Evolutionary conservation across 2,329 filamentous ascomycete species (phyloP), one percentile per base, ranked within the genome.

Genomic region (Penicillium rolfsii): DNA sequence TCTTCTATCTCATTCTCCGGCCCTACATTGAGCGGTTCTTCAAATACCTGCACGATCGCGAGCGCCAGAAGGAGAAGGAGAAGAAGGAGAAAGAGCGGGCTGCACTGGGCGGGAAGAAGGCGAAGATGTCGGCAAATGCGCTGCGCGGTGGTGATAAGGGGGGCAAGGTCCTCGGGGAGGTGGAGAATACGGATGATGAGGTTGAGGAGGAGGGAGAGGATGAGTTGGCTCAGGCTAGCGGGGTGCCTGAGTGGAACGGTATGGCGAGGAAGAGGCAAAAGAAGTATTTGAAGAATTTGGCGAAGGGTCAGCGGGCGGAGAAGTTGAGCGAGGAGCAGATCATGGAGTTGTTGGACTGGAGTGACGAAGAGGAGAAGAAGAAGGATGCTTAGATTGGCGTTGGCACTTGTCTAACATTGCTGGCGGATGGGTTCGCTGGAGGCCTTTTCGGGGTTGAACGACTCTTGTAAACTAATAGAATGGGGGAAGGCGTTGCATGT

Each of bases 261-360:
- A 89, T 87, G 79, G 88, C 89, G 9, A 81, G 88, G 65, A 84
- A 86, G 74, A 84, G 89, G 68, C 89, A 91, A 79, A 84, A 88
- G 71, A 83, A 84, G 66, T 83, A 89, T 74, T 79, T 90, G 62
- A 87, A 87, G 81, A 84, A 87, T 71, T 73, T 89, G 70, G 75
- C 91, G 63, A 87, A 87, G 66, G 88, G 90, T 64, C 81, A 85
- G 77, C 76, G 78, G 66, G 82, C 86, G 69, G 87, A 88, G 67
- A 85, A 88, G 60, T 83, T 90, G 66, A 86, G 89, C 62, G 89
- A 91, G 74, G 89, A 90, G 77, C 89, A 93, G 74, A 89, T 93
- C 67, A 84, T 87, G 72, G 88, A 93, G 76, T 86, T 89, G 69
- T 75, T 93, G 74, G 82, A 85, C 63, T 76, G 68, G 83, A 87